Evolutionary conservation across 345 rosid species (phyloP).

Genomic region (Linum usitatissimum): DNA sequence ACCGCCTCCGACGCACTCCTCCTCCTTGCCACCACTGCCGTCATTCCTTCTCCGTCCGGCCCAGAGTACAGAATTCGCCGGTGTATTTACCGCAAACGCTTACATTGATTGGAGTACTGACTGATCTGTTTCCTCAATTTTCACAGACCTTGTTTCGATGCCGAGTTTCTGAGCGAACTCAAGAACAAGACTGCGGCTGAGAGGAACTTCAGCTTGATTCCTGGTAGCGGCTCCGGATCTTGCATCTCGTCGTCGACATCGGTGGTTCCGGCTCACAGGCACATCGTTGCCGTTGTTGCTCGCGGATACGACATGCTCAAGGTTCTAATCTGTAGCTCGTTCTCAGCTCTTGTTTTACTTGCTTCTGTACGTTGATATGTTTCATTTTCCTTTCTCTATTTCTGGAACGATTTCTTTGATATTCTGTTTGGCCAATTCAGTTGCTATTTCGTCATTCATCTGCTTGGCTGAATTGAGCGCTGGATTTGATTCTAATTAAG

Average conservation of each 20-base stretch:
- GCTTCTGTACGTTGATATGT: no score
- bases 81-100: not conserved
- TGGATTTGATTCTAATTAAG: not conserved
- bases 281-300: conserved; percentile 24
- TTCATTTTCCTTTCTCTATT: not conserved
- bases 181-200: conserved; percentile 18
- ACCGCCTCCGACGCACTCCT: conserved; percentile 71
- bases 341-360: not conserved
- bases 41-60: conserved; percentile 10
- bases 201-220: conserved; percentile 32
- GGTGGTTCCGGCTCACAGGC: conserved; percentile 21
- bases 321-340: conserved; percentile 25
- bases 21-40: conserved; percentile 36
- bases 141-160: conserved; percentile 21
- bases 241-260: conserved; percentile 33
- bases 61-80: conserved; percentile 16
- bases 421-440: not conserved
- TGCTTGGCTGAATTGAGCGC: not conserved
- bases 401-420: not conserved
- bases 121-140: not conserved
- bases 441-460: not conserved
- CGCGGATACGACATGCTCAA: conserved; percentile 36
- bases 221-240: conserved; percentile 20
- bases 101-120: not conserved
- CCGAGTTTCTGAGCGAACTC: conserved; percentile 8